Evolutionary conservation across 257 asterid species (phyloP).

Genomic region (Solanum pennellii): DNA sequence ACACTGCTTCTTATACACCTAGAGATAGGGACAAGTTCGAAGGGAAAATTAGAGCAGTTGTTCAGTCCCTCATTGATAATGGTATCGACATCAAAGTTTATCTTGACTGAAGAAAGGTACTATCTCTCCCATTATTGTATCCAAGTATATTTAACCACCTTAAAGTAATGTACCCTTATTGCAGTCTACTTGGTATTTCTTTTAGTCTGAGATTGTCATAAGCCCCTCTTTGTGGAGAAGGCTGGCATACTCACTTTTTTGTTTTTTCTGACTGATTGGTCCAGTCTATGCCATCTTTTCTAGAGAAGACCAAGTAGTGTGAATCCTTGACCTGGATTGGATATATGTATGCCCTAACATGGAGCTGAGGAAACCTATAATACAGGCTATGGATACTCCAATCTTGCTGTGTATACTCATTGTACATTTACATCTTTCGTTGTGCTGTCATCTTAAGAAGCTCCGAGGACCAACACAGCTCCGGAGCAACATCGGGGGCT

Average conservation of each 20-base stretch:
- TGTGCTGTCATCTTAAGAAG: background rate
- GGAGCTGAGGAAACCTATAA: background rate
- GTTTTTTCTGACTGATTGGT: background rate
- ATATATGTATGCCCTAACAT: background rate
- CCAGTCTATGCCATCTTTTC: background rate
- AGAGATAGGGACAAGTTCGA: slow-evolving; percentile 89
- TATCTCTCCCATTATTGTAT: background rate
- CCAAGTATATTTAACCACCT: background rate
- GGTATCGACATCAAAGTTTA: slow-evolving; percentile 85
- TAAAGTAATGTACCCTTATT: background rate
- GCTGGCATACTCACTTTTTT: background rate
- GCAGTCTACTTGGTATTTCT: background rate
- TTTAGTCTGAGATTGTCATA: background rate
- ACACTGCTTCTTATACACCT: slow-evolving; percentile 78
- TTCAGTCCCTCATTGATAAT: slow-evolving; percentile 86
- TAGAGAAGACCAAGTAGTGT: background rate
- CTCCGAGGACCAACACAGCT: background rate
- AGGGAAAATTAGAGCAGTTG: slow-evolving; percentile 93
- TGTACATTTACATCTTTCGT: background rate
- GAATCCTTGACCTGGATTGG: background rate
- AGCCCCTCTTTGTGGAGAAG: background rate
- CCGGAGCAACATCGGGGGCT: background rate
- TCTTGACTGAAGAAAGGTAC: slow-evolving; percentile 42
- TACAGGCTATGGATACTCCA: background rate
- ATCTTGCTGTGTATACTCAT: background rate